Base-by-base conservation (phyloP, 2,329 filamentous ascomycete species). In the Ascochyta clinopodiicola region DNA sequence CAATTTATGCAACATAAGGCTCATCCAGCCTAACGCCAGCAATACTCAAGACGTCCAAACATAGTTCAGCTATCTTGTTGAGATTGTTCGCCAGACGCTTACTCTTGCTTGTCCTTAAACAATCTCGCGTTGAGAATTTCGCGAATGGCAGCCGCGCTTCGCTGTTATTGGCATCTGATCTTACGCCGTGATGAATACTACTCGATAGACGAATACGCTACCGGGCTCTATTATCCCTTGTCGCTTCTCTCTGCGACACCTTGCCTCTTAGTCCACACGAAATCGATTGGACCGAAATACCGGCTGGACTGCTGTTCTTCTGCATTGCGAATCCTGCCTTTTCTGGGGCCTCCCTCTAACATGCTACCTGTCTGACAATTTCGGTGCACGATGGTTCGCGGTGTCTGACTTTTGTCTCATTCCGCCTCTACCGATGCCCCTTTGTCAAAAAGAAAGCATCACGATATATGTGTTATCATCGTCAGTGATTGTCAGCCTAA, bases 371-470 rank as follows among this genome's bases (percentile, higher is more conserved):
- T 73, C 74, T 6, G 82, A 84, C 71, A 77, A 73, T 38, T 83
- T 85, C 61, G 88, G 87, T 15, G 81, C 86, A 0, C 81, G 84
- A 17, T 88, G 85, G 79, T 81, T 85, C n/a, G 79, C 85, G 0
- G 79, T 84, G 1, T n/a, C 24, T 3, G 44, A 35, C 6, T 47
- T 47, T 8, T 47, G 44, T n/a, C n/a, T 22, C 6, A 39, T 35
- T 6, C 12, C 24, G 6, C 44, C 44, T 7, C 25, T 47, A 9
- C 35, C 39, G 2, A 29, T 47, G 4, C 17, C 39, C 8, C 36
- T 47, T 3, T 3, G 27, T 2, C 44, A 47, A 13, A 47, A 47
- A 17, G 17, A 17, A 17, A 17, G 17, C 17, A 21, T 39, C 10
- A 10, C 39, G 5, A 19, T 47, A 3, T 47, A 36, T 15, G 27